phyloP scores from a whole-genome alignment of 2,329 filamentous ascomycete genomes.

The Botrytis aclada region DNA sequence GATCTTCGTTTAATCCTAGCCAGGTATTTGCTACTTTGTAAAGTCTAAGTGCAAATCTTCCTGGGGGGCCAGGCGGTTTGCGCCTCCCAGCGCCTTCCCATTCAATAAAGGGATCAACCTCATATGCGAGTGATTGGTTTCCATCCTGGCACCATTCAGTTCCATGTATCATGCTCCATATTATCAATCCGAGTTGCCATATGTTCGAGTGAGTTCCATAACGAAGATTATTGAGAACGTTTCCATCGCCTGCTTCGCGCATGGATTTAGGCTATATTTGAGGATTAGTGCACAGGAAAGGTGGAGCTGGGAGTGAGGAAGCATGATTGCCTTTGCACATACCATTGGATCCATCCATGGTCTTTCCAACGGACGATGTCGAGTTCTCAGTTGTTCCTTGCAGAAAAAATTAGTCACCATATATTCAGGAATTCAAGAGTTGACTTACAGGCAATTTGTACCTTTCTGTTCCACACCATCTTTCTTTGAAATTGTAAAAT shows the following conservation, averaged over 20 bases:
- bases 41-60: background rate
- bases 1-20: background rate
- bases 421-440: background rate
- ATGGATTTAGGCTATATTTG: background rate
- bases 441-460: constrained; percentile 6
- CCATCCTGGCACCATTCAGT: background rate
- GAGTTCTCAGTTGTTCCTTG: constrained; percentile 12
- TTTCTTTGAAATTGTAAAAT: background rate
- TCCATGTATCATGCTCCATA: background rate
- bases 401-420: background rate
- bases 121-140: background rate
- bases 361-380: background rate
- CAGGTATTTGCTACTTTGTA: background rate
- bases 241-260: background rate
- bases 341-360: constrained; percentile 9
- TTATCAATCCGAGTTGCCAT: constrained; percentile 8
- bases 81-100: background rate
- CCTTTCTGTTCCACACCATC: background rate
- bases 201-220: constrained; percentile 9
- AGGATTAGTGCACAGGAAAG: background rate
- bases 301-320: background rate
- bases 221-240: background rate
- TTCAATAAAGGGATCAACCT: background rate
- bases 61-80: background rate
- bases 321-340: background rate